phyloP scores from a whole-genome alignment of 148 eudicot genomes.

The Linanthus parryae region DNA sequence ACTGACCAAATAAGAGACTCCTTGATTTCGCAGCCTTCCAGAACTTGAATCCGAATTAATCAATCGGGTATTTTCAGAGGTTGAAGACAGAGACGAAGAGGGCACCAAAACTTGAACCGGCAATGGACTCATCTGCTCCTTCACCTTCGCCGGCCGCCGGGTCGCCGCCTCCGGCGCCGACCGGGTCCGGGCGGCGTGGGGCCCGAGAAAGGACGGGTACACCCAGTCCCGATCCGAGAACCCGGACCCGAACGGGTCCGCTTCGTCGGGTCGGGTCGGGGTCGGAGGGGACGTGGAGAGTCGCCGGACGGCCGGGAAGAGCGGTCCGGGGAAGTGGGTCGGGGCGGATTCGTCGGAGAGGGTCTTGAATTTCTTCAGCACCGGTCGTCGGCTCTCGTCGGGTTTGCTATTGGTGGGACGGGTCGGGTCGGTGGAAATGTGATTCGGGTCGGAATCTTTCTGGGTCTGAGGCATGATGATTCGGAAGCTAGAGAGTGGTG shows the following conservation, averaged over 20 bases:
- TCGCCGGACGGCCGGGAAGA: conserved; percentile 39
- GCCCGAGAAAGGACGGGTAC: conserved; percentile 47
- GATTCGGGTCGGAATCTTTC: conserved; percentile 5
- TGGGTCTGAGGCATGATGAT: conserved; percentile 16
- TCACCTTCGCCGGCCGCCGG: conserved; percentile 16
- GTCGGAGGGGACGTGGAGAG: conserved; percentile 19
- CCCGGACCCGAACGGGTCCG: not conserved
- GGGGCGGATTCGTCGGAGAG: conserved; percentile 14
- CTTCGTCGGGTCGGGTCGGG: conserved; percentile 1
- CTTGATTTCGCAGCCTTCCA: conserved; percentile 10
- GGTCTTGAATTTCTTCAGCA: conserved; percentile 35
- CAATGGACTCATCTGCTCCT: conserved; percentile 23
- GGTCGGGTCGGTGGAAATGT: conserved; percentile 1
- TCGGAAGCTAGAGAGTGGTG: too few species aligned
- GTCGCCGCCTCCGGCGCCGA: conserved; percentile 1
- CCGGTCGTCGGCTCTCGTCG: conserved; percentile 24
- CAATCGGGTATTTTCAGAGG: not conserved
- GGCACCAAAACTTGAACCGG: conserved; percentile 23
- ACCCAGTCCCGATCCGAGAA: conserved; percentile 45
- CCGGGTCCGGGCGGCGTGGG: conserved; percentile 30
- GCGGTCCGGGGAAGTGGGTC: conserved; percentile 32
- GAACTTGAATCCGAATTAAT: conserved; percentile 8
- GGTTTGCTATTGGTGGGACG: conserved; percentile 8
- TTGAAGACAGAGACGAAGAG: conserved; percentile 8
- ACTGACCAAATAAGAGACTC: conserved; percentile 37